phyloP scores from a whole-genome alignment of 108 stramenopile species.

The Nannochloropsis granulata region DNA sequence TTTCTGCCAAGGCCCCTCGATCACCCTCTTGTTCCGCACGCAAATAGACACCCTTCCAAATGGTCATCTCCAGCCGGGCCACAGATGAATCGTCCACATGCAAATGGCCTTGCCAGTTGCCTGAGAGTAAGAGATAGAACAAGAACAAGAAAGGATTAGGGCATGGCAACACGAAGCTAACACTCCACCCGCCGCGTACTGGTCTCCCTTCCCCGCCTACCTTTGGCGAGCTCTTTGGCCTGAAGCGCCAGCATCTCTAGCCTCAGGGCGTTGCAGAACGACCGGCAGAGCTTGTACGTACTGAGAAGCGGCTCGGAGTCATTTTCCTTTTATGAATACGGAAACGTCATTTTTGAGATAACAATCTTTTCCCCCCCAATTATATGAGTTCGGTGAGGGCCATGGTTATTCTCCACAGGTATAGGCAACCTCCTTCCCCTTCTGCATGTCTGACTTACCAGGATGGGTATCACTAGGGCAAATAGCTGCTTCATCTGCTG shows the following conservation, averaged over 20 bases:
- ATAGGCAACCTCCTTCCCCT: not conserved
- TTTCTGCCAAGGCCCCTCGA: not conserved
- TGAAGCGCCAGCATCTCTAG: not conserved
- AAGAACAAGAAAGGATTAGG: not conserved
- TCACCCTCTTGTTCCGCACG: not conserved
- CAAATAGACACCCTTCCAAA: not conserved
- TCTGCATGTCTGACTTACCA: not conserved
- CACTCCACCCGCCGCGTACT: not conserved
- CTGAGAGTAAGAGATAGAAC: not conserved
- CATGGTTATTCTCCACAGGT: too few species aligned
- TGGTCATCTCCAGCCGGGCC: not conserved
- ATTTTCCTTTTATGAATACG: not conserved
- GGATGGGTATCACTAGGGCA: not conserved
- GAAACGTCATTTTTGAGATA: not conserved
- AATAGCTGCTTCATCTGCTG: not conserved
- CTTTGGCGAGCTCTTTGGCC: not conserved
- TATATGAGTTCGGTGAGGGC: too few species aligned
- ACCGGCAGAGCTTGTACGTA: not conserved
- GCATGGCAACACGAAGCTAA: not conserved
- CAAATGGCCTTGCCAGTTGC: not conserved
- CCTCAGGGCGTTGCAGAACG: not conserved
- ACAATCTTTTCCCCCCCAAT: too few species aligned
- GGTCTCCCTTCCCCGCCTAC: not conserved
- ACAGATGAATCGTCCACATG: not conserved
- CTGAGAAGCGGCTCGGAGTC: not conserved